A percentile compares a stretch with the other conserved stretches of the same genome.
Evolutionary conservation across 2,329 filamentous ascomycete species (phyloP).

Genomic region (Phaeosphaeriaceae sp.): DNA sequence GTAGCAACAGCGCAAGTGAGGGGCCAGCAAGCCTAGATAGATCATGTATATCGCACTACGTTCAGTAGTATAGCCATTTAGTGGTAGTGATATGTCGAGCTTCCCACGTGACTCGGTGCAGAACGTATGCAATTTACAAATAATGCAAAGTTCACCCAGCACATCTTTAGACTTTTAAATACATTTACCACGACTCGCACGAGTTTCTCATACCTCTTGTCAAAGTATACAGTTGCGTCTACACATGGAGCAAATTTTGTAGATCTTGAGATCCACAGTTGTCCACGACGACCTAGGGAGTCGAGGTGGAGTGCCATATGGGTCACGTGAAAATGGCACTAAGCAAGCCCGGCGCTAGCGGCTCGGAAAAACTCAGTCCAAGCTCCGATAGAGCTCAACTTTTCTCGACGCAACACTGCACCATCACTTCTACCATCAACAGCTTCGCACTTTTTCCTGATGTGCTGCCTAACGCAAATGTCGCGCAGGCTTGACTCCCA

Average conservation of each 20-base stretch:
- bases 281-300: too few relatives aligned
- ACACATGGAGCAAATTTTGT: too few relatives aligned
- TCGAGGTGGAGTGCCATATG: too few relatives aligned
- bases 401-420: conserved; percentile 14
- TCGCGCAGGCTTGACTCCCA: neutral
- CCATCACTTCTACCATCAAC: conserved; percentile 2
- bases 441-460: neutral
- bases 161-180: too few relatives aligned
- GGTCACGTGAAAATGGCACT: neutral
- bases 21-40: neutral
- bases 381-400: conserved; percentile 16
- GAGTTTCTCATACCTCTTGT: too few relatives aligned
- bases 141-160: too few relatives aligned
- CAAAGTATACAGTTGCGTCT: too few relatives aligned
- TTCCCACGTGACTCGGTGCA: neutral
- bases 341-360: neutral
- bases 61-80: neutral
- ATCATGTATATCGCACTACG: neutral
- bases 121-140: neutral
- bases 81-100: neutral
- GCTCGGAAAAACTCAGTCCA: conserved; percentile 6
- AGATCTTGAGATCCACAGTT: neutral
- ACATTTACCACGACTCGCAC: too few relatives aligned
- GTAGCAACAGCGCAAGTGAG: neutral
- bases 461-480: neutral